A percentile compares a stretch with the other conserved stretches of the same genome.
phyloP scores from a whole-genome alignment of 768 basidiomycete species.

The Pulveroboletus sp. region DNA sequence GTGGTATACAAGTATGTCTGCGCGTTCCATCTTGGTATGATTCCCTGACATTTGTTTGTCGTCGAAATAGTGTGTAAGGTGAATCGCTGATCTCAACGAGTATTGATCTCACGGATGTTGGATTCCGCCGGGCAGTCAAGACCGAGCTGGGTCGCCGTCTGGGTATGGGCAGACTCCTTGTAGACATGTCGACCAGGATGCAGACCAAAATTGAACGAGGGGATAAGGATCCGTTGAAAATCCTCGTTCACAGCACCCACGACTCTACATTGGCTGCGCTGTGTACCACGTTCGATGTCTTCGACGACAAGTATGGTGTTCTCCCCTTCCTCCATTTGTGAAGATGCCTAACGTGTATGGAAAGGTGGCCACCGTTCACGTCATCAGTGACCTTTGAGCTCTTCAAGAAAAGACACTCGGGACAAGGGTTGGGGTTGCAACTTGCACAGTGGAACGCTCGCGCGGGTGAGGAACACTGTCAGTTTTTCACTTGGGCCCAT shows the following conservation, averaged over 20 bases:
- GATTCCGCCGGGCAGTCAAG: constrained; percentile 45
- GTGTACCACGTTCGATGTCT: constrained; percentile 62
- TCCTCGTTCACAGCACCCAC: constrained; percentile 68
- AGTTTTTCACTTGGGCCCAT: constrained; percentile 7
- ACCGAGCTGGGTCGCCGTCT: constrained; percentile 70
- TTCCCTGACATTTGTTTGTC: constrained; percentile 3
- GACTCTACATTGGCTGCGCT: constrained; percentile 68
- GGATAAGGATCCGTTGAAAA: constrained; percentile 47
- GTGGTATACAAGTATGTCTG: constrained; percentile 61
- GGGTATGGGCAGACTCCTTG: constrained; percentile 72
- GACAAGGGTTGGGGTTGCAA: constrained; percentile 30
- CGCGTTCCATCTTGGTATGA: neutral
- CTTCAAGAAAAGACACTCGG: constrained; percentile 39
- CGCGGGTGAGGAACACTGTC: constrained; percentile 41
- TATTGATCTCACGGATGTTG: neutral
- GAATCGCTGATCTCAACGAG: neutral
- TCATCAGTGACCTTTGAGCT: constrained; percentile 72
- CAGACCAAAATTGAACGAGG: constrained; percentile 46
- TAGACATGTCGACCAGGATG: constrained; percentile 61
- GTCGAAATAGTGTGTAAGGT: constrained; percentile 22
- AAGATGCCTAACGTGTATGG: constrained; percentile 15
- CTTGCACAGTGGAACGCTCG: constrained; percentile 32
- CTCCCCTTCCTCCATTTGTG: neutral
- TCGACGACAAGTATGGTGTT: constrained; percentile 55
- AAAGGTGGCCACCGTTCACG: constrained; percentile 70